These are phyloP conservation scores for Podaxis sp. DNA, from an alignment of 768 basidiomycete genomes.

Conservation along the genomic window DNA sequence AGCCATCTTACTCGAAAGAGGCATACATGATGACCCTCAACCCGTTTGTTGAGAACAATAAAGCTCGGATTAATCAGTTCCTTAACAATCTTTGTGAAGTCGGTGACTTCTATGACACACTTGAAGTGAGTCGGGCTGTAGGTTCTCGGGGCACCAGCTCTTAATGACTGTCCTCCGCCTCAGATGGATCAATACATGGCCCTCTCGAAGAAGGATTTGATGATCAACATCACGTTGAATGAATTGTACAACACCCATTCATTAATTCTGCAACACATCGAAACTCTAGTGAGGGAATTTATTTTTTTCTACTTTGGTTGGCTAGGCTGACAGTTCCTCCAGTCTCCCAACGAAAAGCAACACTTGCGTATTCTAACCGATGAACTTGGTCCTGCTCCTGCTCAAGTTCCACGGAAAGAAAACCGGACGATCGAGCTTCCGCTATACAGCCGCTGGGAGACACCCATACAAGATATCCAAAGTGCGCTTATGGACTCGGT, in stretches of 20 bases:
- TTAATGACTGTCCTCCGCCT: background rate
- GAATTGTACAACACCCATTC: constrained; percentile 99
- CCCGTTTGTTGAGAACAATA: constrained; percentile 98
- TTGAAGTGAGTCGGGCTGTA: constrained; percentile 65
- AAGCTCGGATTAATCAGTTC: constrained; percentile 95
- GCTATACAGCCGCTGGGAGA: constrained; percentile 98
- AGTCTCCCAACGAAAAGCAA: constrained; percentile 98
- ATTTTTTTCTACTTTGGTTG: background rate
- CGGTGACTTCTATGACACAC: constrained; percentile 97
- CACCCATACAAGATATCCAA: constrained; percentile 96
- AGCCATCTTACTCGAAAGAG: constrained; percentile 97
- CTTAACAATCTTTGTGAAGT: constrained; percentile 97
- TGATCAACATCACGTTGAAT: constrained; percentile 98
- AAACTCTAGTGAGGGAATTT: constrained; percentile 70
- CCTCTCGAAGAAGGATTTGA: constrained; percentile 96
- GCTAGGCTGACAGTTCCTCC: constrained; percentile 5
- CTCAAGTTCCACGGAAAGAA: constrained; percentile 97
- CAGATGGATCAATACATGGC: constrained; percentile 99
- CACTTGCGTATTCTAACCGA: constrained; percentile 96
- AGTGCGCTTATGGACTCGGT: constrained; percentile 96
- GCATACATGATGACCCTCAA: constrained; percentile 98
- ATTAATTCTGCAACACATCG: constrained; percentile 91
- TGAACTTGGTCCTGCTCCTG: constrained; percentile 89
- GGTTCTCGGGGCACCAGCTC: background rate
- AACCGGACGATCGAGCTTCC: constrained; percentile 91